A percentile compares a stretch with the other conserved stretches of the same genome.
phyloP scores from a whole-genome alignment of 169 alveolate species.

The Babesia gibsoni region DNA sequence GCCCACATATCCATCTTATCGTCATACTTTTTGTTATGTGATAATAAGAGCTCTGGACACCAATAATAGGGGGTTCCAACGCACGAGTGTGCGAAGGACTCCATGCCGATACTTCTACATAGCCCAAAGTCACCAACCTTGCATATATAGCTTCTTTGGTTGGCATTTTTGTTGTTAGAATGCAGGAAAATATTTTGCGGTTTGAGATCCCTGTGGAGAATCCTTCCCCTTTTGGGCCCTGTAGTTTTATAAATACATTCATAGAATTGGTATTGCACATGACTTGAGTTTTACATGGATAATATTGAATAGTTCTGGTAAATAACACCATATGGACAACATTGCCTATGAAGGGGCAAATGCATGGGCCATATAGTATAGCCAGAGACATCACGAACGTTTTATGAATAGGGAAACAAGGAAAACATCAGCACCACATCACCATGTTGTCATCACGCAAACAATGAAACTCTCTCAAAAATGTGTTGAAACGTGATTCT shows the following conservation, averaged over 20 bases:
- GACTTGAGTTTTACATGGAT: too few species aligned
- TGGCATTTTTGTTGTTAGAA: conserved; percentile 55
- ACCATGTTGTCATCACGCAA: too few species aligned
- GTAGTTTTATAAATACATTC: conserved; percentile 1
- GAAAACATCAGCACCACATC: too few species aligned
- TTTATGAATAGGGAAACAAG: too few species aligned
- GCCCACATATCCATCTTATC: conserved; percentile 93
- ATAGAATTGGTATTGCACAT: too few species aligned
- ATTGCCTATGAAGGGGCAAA: not conserved
- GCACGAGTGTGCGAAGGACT: conserved; percentile 90
- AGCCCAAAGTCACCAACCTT: conserved; percentile 96
- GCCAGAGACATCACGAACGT: not conserved
- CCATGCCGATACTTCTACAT: conserved; percentile 88
- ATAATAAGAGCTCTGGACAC: conserved; percentile 93
- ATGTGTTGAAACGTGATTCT: not conserved
- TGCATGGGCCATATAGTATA: not conserved
- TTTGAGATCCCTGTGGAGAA: conserved; percentile 93
- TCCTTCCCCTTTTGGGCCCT: conserved; percentile 82
- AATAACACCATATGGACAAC: too few species aligned
- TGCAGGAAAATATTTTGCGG: conserved; percentile 94
- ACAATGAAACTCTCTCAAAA: not conserved
- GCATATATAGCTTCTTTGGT: conserved; percentile 77
- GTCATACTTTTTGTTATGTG: conserved; percentile 87
- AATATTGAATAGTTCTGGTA: too few species aligned
- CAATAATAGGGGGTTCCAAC: conserved; percentile 96